phyloP scores from a whole-genome alignment of 2,329 filamentous ascomycete species.

The Chlorencoelia australis region DNA sequence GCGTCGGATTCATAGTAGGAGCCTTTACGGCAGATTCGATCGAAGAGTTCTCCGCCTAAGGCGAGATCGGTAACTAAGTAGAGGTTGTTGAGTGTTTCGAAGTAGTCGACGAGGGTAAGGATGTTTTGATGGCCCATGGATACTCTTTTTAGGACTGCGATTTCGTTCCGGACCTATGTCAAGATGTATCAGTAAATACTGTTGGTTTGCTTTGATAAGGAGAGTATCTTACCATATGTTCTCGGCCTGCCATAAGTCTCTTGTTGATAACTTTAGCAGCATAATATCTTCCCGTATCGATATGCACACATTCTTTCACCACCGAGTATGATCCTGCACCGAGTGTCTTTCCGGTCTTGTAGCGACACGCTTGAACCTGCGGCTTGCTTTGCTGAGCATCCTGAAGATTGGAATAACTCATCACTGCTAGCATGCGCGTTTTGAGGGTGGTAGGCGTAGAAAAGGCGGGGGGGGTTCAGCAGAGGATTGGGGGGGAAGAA shows the following conservation, averaged over 20 bases:
- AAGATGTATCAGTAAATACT: no score
- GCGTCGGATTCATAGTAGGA: constrained; percentile 98
- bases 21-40: constrained; percentile 96
- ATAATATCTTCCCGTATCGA: constrained; percentile 95
- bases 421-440: no score
- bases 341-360: constrained; percentile 97
- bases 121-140: constrained; percentile 99
- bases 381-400: constrained; percentile 12
- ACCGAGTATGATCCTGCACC: constrained; percentile 96
- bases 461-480: no score
- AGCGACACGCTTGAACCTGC: constrained; percentile 79
- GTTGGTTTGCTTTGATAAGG: constrained; percentile 6
- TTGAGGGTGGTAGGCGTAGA: no score
- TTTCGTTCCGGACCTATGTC: constrained; percentile 86
- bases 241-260: constrained; percentile 88
- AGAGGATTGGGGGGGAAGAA: no score
- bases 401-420: constrained; percentile 1
- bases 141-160: constrained; percentile 93
- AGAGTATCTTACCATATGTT: constrained; percentile 72
- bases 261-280: constrained; percentile 99
- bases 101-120: constrained; percentile 94
- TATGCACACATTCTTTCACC: constrained; percentile 97
- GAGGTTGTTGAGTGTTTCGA: constrained; percentile 99
- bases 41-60: constrained; percentile 91
- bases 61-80: constrained; percentile 97